These are phyloP conservation scores for Aureobasidium sp. DNA, from an alignment of 2,329 filamentous ascomycete species.

Conservation along the genomic window DNA sequence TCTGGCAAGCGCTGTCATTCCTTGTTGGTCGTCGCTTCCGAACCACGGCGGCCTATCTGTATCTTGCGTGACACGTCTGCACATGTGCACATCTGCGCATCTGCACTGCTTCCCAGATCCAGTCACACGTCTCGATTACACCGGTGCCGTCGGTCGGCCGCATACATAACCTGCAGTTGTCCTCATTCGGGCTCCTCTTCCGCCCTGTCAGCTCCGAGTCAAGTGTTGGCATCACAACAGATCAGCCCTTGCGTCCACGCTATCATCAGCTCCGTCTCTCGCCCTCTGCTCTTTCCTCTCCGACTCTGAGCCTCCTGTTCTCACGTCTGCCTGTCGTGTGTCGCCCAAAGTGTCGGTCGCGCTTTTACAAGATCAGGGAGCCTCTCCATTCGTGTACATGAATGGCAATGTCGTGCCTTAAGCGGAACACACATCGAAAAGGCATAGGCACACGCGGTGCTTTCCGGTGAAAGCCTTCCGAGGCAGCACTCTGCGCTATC, in stretches of 20 bases:
- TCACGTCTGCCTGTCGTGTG: slow-evolving; percentile 21
- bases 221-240: not conserved
- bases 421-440: slow-evolving; percentile 24
- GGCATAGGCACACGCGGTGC: slow-evolving; percentile 28
- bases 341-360: slow-evolving; percentile 6
- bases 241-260: slow-evolving; percentile 10
- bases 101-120: slow-evolving; percentile 13
- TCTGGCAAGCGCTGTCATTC: slow-evolving; percentile 5
- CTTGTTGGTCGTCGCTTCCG: not conserved
- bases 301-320: slow-evolving; percentile 11
- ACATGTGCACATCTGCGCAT: slow-evolving; percentile 12
- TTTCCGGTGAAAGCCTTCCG: not conserved
- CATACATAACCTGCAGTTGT: slow-evolving; percentile 16
- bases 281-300: not conserved
- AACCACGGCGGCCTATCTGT: slow-evolving; percentile 2
- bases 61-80: slow-evolving; percentile 14
- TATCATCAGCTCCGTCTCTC: not conserved
- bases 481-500: too few relatives aligned
- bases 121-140: slow-evolving; percentile 9
- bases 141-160: slow-evolving; percentile 2
- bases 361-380: slow-evolving; percentile 7
- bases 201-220: slow-evolving; percentile 5
- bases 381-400: slow-evolving; percentile 4
- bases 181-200: slow-evolving; percentile 9
- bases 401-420: slow-evolving; percentile 17